Base-by-base conservation (phyloP, 2,329 filamentous ascomycete genomes). In the Neofusicoccum parvum region DNA sequence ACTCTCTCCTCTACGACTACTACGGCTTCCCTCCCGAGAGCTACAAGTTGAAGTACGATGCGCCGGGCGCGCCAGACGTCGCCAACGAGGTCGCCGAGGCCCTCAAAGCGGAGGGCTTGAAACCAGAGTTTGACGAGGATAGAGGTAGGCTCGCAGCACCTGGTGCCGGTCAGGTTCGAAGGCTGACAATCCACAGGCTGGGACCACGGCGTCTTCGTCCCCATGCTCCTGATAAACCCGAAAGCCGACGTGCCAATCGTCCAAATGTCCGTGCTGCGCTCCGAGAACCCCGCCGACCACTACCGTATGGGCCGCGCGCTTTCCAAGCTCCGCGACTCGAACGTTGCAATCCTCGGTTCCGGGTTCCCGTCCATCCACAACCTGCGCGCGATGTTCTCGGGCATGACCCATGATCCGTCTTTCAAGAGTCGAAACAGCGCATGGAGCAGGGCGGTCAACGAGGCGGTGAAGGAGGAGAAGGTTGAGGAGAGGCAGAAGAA, bases 141-240 rank as follows among this genome's bases (percentile, higher is more conserved):
- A 70, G 76, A 72, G 73, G 77, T 78, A 71, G 32, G 49, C 54
- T 27, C n/a, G 10, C 23, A 36, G 46, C 14, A 20, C 51, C 60
- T 17, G 20, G 17, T 5, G 5, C 15, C 32, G 14, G 7, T 3
- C 14, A 41, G 32, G 32, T 3, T 39, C 11, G 6, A 23, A 48
- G 9, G 63, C 60, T 63, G 34, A 46, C 39, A 32, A 11, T 23
- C 2, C n/a, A 39, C 46, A 76, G 80, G 82, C 66, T 88, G 86
- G 86, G 86, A 88, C 71, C 86, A 88, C 71, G 86, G 86, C 76
- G 85, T 88, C 65, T 88, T 87, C 72, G 75, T 88, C 32, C 86
- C 86, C 6, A 78, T 88, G 75, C 78, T 82, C 51, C 83, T 88
- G 49, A 81, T 85, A 69, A 75, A 83, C 65, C 86, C 86, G 20